phyloP scores from a whole-genome alignment of 1,139 yeast genomes.

The Diutina scorzettiae region DNA sequence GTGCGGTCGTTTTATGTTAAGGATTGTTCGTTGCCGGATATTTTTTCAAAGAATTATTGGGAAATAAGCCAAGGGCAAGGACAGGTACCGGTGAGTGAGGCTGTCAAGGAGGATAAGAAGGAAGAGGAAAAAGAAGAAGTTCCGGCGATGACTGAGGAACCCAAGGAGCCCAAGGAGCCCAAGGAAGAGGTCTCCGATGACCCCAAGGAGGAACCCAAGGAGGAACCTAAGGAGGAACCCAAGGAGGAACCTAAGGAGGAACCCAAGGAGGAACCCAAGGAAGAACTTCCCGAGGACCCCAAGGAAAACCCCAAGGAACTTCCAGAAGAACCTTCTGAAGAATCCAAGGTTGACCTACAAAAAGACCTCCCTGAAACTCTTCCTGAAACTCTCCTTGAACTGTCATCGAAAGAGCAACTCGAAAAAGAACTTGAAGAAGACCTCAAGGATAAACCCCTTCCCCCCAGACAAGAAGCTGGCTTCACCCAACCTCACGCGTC shows the following conservation, averaged over 20 bases:
- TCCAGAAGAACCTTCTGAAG: background rate
- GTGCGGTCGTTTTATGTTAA: slow-evolving; percentile 73
- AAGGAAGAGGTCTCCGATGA: slow-evolving; percentile 6
- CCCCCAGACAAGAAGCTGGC: too few species aligned
- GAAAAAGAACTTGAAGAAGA: too few species aligned
- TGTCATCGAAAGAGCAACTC: too few species aligned
- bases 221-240: background rate
- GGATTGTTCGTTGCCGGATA: slow-evolving; percentile 37
- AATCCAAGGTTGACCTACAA: background rate
- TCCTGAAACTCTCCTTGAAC: too few species aligned
- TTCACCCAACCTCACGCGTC: too few species aligned
- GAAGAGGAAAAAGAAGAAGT: background rate
- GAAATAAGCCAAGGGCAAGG: too few species aligned
- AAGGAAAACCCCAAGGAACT: background rate
- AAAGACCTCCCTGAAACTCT: too few species aligned
- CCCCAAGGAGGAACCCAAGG: background rate
- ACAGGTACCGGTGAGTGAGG: background rate
- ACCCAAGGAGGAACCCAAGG: background rate
- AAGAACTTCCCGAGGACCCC: background rate
- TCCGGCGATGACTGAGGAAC: background rate
- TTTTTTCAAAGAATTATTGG: slow-evolving; percentile 35
- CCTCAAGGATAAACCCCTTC: too few species aligned
- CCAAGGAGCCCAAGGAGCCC: background rate
- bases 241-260: slow-evolving; percentile 3
- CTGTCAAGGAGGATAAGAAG: background rate